Base-by-base conservation (phyloP, 2,329 filamentous ascomycete species). In the Metarhizium humberi region DNA sequence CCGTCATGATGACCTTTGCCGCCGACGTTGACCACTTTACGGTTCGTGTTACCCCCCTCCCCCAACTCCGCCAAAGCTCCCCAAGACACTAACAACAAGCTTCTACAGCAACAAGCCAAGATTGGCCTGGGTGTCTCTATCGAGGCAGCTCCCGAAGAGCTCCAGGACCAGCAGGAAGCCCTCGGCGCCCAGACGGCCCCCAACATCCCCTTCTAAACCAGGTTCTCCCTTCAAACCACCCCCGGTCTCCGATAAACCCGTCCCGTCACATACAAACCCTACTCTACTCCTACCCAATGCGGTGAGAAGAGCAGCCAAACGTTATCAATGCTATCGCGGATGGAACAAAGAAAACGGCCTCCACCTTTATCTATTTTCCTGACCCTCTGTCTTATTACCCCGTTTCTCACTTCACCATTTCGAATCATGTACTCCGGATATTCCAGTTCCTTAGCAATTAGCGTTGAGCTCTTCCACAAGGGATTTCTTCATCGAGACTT, bases 21-120 rank as follows among this genome's bases (percentile, higher is more conserved):
- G 92, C 92, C 63, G 94, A 97, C 70, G 90, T 99, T 67, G 94
- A 99, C 74, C 92, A 99, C 75, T 84, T 86, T 66, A 92, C 92
- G 78, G 94, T 96, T 82, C 71, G 89, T 79, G 34, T 34, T 2
- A 3, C 4, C 25, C 49, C 29, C 29, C 2, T 20, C 13, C 50
- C 49, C 42, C 14, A 4, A 40, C 3, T 43, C 45, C 14, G 32
- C 42, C 43, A 10, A n/a, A 25, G 25, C 32, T 11, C 40, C 50
- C 49, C 58, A 70, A 32, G 13, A 6, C 30, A 42, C 32, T 48
- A 49, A 45, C 32, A 40, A 13, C 7, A 2, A 10, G 14, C 48
- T 29, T 55, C 32, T 48, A 53, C 64, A 99, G 94, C 90, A 94
- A 85, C 82, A 88, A 76, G 90, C 92, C 64, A 97, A 97, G 80